Conservation (phyloP, 192 early-diverging fungal species). For the Entrophospora sp. region DNA sequence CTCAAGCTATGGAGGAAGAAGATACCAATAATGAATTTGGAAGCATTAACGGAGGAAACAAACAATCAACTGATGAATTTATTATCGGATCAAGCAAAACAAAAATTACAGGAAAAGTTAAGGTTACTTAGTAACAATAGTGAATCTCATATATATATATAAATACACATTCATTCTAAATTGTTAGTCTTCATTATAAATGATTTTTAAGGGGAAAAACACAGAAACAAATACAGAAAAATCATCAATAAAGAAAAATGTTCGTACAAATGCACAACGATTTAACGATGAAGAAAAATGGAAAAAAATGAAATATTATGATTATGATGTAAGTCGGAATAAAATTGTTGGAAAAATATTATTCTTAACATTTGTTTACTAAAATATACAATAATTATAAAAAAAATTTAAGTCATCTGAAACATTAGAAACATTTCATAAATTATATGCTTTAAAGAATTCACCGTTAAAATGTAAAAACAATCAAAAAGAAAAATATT, state of each 20-base stretch:
- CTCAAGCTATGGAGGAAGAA: conserved; percentile 59
- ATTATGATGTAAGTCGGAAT: conserved; percentile 47
- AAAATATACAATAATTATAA: too few relatives aligned
- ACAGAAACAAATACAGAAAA: conserved; percentile 56
- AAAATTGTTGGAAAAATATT: too few relatives aligned
- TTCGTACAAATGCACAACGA: conserved; percentile 50
- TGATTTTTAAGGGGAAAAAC: conserved; percentile 42
- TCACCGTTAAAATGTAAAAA: too few relatives aligned
- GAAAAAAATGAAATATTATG: conserved; percentile 57
- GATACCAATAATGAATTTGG: conserved; percentile 35
- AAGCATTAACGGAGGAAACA: conserved; percentile 21
- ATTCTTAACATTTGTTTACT: too few relatives aligned
- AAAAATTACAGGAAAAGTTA: not conserved
- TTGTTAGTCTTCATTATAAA: too few relatives aligned
- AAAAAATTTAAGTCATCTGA: too few relatives aligned
- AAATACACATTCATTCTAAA: too few relatives aligned
- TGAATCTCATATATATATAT: not conserved
- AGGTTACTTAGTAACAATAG: not conserved
- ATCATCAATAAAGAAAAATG: conserved; percentile 47
- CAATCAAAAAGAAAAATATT: too few relatives aligned
- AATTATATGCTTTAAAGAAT: too few relatives aligned
- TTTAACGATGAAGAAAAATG: conserved; percentile 65
- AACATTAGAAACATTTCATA: too few relatives aligned
- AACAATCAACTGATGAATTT: conserved; percentile 33
- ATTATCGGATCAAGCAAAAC: conserved; percentile 2